A percentile compares a stretch with the other conserved stretches of the same genome.
Evolutionary conservation across 1,139 yeast species (phyloP).

Genomic region (Pichia norvegensis): DNA sequence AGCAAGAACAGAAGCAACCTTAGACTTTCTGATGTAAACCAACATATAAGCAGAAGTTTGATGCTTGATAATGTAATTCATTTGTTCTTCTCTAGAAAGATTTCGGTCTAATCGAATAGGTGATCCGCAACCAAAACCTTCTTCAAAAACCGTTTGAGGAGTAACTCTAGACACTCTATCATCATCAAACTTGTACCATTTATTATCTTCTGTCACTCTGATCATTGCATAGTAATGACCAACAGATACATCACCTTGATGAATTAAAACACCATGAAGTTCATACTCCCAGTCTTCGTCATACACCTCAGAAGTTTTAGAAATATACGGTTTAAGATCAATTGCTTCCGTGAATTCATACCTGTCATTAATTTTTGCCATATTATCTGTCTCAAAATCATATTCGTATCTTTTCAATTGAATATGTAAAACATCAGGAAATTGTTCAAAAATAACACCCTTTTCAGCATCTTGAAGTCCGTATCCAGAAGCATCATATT

Average conservation of each 20-base stretch:
- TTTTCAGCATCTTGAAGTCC: constrained; percentile 96
- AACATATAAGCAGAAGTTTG: constrained; percentile 96
- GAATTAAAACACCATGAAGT: constrained; percentile 90
- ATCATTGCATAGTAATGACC: constrained; percentile 96
- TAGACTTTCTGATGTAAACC: constrained; percentile 73
- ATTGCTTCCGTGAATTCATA: constrained; percentile 83
- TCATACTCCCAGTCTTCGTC: constrained; percentile 67
- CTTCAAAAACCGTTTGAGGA: constrained; percentile 76
- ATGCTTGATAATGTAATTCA: constrained; percentile 58
- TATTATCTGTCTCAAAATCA: constrained; percentile 81
- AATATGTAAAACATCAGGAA: constrained; percentile 88
- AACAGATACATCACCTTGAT: constrained; percentile 89
- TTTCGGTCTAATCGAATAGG: constrained; percentile 40
- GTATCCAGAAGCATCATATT: constrained; percentile 84
- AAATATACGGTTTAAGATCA: constrained; percentile 74
- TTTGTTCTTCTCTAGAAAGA: constrained; percentile 53
- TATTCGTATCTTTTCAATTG: constrained; percentile 93
- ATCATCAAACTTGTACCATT: constrained; percentile 93
- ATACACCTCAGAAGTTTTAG: constrained; percentile 45
- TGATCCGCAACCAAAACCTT: constrained; percentile 80
- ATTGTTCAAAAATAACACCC: constrained; percentile 85
- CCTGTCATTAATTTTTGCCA: constrained; percentile 87
- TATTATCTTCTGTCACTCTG: constrained; percentile 61
- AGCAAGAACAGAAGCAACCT: constrained; percentile 51
- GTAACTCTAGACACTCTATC: constrained; percentile 89